Percentiles rank a stretch among this genome's conserved stretches.
Conservation (phyloP, 2,329 filamentous ascomycete genomes). For the Hypoxylon sp. region DNA sequence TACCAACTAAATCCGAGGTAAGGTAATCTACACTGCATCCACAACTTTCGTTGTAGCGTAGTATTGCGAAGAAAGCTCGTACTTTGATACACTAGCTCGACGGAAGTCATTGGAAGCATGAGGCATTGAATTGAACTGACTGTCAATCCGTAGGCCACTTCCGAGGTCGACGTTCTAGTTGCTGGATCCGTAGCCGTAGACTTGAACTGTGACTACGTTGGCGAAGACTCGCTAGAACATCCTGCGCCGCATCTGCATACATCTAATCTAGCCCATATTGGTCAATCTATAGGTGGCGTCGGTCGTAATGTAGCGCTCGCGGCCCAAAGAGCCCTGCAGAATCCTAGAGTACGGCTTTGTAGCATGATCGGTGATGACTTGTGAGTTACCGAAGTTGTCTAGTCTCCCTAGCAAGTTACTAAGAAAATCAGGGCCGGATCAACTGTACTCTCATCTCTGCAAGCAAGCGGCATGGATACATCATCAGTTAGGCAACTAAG, state of each 20-base stretch:
- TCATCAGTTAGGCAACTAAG: constrained; percentile 68
- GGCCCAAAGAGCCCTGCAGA: constrained; percentile 71
- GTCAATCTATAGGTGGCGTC: constrained; percentile 87
- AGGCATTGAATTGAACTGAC: constrained; percentile 30
- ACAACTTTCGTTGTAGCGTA: not conserved
- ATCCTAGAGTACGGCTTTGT: constrained; percentile 73
- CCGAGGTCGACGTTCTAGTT: constrained; percentile 74
- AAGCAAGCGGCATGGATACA: constrained; percentile 69
- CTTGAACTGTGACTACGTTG: constrained; percentile 78
- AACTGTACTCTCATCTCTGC: constrained; percentile 73
- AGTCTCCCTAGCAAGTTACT: constrained; percentile 8
- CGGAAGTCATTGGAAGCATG: too few species aligned
- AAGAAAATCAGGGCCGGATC: constrained; percentile 68
- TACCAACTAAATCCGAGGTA: constrained; percentile 35
- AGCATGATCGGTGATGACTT: constrained; percentile 83
- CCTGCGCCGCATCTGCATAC: constrained; percentile 69
- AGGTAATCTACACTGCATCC: constrained; percentile 18
- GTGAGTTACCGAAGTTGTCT: constrained; percentile 54
- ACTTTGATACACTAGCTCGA: not conserved
- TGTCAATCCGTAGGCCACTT: constrained; percentile 34
- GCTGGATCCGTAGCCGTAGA: constrained; percentile 92
- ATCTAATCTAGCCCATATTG: constrained; percentile 85
- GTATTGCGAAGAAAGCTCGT: not conserved
- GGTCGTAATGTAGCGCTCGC: constrained; percentile 91
- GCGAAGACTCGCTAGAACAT: constrained; percentile 40